Conservation (phyloP, 768 basidiomycete species). For the Coprinellus micaceus region DNA sequence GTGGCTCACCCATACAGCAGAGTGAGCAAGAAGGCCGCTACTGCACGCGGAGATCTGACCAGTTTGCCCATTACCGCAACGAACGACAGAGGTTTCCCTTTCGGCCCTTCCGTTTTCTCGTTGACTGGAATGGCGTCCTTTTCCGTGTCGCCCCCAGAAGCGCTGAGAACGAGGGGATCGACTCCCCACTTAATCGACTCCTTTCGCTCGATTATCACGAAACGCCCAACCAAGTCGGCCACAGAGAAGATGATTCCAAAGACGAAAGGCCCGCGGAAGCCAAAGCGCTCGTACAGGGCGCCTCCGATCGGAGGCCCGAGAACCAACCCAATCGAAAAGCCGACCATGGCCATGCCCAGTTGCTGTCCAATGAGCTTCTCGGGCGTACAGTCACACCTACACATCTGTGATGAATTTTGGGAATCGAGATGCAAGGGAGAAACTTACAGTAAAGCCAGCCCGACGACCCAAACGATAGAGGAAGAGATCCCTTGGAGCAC, state of each 20-base stretch:
- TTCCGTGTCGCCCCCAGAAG: background rate
- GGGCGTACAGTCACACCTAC: constrained; percentile 55
- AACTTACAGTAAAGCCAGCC: constrained; percentile 53
- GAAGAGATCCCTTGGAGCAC: constrained; percentile 59
- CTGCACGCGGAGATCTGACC: constrained; percentile 45
- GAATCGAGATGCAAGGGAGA: background rate
- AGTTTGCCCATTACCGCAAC: constrained; percentile 39
- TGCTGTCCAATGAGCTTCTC: constrained; percentile 47
- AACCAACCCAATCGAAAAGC: constrained; percentile 54
- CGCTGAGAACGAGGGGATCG: constrained; percentile 30
- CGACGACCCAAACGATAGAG: constrained; percentile 60
- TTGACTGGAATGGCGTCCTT: background rate
- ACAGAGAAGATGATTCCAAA: constrained; percentile 44
- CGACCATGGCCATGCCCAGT: constrained; percentile 57
- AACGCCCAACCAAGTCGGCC: constrained; percentile 49
- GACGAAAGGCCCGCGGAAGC: constrained; percentile 59
- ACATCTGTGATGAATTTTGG: background rate
- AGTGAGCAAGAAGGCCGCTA: constrained; percentile 40
- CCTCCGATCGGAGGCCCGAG: constrained; percentile 60
- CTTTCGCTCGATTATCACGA: constrained; percentile 56
- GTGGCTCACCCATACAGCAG: constrained; percentile 58
- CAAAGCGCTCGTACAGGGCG: constrained; percentile 47
- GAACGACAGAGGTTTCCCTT: constrained; percentile 32
- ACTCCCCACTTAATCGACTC: constrained; percentile 46
- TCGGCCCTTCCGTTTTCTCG: too few relatives aligned